Conservation (phyloP, 495 filamentous ascomycete genomes). For the Annulohypoxylon maeteangense region DNA sequence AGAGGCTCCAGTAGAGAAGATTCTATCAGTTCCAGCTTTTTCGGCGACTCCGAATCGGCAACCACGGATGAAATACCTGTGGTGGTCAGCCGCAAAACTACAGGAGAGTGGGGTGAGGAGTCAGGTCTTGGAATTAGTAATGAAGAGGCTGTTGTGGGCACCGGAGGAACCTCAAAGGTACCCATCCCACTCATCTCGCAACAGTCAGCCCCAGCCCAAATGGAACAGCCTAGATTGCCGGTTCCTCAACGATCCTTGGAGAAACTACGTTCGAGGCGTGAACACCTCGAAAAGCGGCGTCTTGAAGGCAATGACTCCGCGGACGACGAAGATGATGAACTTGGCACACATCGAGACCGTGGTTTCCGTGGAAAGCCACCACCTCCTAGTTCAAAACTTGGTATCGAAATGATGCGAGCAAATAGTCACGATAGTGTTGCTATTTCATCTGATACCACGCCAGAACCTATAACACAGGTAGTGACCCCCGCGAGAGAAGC, state of each 20-base stretch:
- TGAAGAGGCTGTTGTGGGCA: constrained; percentile 52
- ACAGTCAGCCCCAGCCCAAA: constrained; percentile 72
- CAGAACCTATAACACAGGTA: constrained; percentile 54
- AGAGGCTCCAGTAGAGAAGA: constrained; percentile 81
- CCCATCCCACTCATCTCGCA: constrained; percentile 69
- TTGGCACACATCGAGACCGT: constrained; percentile 69
- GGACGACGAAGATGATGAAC: constrained; percentile 92
- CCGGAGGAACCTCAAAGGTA: constrained; percentile 48
- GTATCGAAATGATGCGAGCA: constrained; percentile 94
- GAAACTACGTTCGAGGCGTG: constrained; percentile 77
- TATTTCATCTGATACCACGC: constrained; percentile 52
- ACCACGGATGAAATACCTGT: constrained; percentile 82
- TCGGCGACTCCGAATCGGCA: constrained; percentile 83
- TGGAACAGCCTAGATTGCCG: constrained; percentile 64
- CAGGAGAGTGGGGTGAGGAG: constrained; percentile 76
- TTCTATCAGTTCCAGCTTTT: constrained; percentile 85
- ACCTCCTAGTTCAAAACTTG: constrained; percentile 77
- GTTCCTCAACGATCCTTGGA: constrained; percentile 77
- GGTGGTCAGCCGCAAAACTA: constrained; percentile 72
- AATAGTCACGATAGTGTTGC: constrained; percentile 90
- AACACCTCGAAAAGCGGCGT: constrained; percentile 77
- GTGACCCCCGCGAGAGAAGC: constrained; percentile 52
- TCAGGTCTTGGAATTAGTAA: constrained; percentile 76
- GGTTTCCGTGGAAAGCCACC: constrained; percentile 54
- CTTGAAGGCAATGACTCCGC: constrained; percentile 86